phyloP scores from a whole-genome alignment of 768 basidiomycete species.

The Xerocomus potaroensis region DNA sequence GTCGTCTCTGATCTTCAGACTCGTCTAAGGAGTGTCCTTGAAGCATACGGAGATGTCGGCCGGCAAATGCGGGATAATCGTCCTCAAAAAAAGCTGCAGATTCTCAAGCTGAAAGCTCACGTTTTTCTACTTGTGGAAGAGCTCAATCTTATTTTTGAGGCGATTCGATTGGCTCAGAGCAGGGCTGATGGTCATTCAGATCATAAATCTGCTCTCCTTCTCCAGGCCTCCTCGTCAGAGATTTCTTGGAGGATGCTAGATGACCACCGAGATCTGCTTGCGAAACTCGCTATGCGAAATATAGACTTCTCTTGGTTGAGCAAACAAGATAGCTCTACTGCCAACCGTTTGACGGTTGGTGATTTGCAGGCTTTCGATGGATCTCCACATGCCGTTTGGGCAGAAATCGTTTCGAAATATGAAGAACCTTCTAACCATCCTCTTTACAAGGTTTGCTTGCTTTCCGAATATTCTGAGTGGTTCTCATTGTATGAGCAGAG shows the following conservation, averaged over 20 bases:
- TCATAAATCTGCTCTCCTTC: constrained; percentile 73
- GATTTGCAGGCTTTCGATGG: constrained; percentile 86
- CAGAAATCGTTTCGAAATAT: constrained; percentile 82
- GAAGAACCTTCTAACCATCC: constrained; percentile 68
- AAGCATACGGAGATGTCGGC: constrained; percentile 43
- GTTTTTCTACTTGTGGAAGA: constrained; percentile 71
- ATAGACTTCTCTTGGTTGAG: constrained; percentile 81
- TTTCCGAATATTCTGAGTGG: background rate
- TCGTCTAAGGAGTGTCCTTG: constrained; percentile 61
- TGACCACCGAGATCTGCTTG: constrained; percentile 62
- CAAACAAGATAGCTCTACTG: constrained; percentile 83
- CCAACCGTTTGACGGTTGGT: constrained; percentile 68
- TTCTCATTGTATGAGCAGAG: constrained; percentile 37
- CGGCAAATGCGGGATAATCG: constrained; percentile 29
- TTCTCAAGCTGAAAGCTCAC: constrained; percentile 68
- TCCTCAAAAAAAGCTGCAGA: constrained; percentile 46
- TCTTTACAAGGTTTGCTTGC: constrained; percentile 54
- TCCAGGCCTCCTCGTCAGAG: constrained; percentile 79
- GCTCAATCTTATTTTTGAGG: constrained; percentile 81
- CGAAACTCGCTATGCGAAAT: constrained; percentile 79
- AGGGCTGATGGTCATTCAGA: constrained; percentile 61
- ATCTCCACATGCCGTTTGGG: constrained; percentile 74
- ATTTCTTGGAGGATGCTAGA: constrained; percentile 93
- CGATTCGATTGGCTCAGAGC: constrained; percentile 79
- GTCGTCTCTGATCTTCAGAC: constrained; percentile 71